Base-by-base conservation (phyloP, 192 early-diverging fungal genomes). In the Umbelopsis sp. region DNA sequence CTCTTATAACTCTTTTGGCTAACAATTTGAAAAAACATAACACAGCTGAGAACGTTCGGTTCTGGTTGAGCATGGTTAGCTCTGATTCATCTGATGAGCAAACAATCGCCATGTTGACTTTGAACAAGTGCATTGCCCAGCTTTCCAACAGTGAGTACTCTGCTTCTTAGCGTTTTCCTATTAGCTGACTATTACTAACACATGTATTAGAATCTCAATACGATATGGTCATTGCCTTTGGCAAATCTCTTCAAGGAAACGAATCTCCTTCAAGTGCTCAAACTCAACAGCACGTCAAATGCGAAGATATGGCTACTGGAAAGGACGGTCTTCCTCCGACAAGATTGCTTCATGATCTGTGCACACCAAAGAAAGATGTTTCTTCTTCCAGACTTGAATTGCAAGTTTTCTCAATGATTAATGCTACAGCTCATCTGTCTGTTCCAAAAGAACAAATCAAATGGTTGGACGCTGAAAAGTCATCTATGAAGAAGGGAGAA, bases 21-120 rank as follows among this genome's bases (percentile, higher is more conserved):
- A 69, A 78, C 30, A 78, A 74, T 20, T 15, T 82, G 9, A 52
- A 69, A 2, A 68, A 68, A 4, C 47, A 49, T 41, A 74, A 69
- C n/a, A 44, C 71, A 27, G 41, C 70, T 5, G 22, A 71, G 1
- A 66, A 68, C 44, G 46, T 81, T 11, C 27, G 71, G 0, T 48
- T 86, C 49, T 86, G 80, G 64, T 22, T 84, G 1, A 27, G 75
- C 13, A 76, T 76, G 46, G 50, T 84, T 22, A 49, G 78, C 52
- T 72, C 75, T 64, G 44, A 65, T 20, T 51, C 44, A 10, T 33
- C 8, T n/a, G 30, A 71, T 12, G 74, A 79, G 47, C 71, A 74
- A 1, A 47, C 72, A 0, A 16, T 86, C 15, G 77, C 77, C 20
- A 71, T 82, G 30, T 74, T 84, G 68, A 79, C 84, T 5, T 68